Evolutionary conservation across 1,284 basidiomycete species (phyloP).

Genomic region (Ceratobasidium theobromae): DNA sequence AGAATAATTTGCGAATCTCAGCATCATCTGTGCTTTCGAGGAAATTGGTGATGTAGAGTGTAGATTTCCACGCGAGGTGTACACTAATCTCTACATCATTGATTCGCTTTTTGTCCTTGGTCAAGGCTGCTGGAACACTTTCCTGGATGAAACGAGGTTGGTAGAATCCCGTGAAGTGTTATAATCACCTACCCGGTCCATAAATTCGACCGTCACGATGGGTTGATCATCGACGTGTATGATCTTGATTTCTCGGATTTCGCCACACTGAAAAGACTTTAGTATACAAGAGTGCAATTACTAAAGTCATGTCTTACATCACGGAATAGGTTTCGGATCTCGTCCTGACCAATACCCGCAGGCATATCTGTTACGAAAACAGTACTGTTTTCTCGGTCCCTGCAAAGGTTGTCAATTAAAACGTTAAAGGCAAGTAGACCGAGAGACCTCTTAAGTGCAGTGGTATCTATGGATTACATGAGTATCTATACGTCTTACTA

Average conservation of each 20-base stretch:
- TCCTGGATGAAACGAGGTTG: conserved; percentile 54
- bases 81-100: conserved; percentile 74
- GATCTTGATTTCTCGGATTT: conserved; percentile 76
- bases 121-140: conserved; percentile 79
- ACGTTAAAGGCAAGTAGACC: neutral
- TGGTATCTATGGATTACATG: conserved; percentile 37
- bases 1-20: conserved; percentile 74
- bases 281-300: neutral
- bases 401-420: conserved; percentile 41
- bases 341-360: conserved; percentile 57
- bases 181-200: conserved; percentile 55
- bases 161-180: neutral
- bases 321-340: conserved; percentile 75
- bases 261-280: conserved; percentile 68
- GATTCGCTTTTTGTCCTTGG: conserved; percentile 89
- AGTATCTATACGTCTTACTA: conserved; percentile 45
- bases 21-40: conserved; percentile 82
- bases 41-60: conserved; percentile 96
- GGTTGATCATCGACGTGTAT: conserved; percentile 51
- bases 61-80: conserved; percentile 90
- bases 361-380: conserved; percentile 83
- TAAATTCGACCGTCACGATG: conserved; percentile 82
- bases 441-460: conserved; percentile 61
- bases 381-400: conserved; percentile 94
- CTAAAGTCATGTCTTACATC: conserved; percentile 58